A percentile compares a stretch with the other conserved stretches of the same genome.
These are phyloP conservation scores for Phialophora verrucosa DNA, from an alignment of 2,329 filamentous ascomycete genomes.

Conservation along the genomic window DNA sequence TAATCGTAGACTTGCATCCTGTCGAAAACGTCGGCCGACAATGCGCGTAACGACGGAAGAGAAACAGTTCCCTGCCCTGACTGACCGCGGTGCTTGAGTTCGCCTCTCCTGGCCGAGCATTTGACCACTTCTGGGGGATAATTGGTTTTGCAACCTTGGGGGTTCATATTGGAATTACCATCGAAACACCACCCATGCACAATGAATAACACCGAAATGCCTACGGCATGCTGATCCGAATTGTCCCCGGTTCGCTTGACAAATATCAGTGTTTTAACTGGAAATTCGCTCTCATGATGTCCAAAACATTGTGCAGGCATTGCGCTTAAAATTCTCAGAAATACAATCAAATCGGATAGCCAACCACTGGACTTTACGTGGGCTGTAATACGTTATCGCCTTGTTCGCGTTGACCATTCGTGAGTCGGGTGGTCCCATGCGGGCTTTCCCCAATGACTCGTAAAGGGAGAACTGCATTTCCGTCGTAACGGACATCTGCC, in stretches of 20 bases:
- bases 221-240: neutral
- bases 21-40: neutral
- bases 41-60: neutral
- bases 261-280: neutral
- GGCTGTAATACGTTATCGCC: neutral
- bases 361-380: neutral
- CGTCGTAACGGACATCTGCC: neutral
- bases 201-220: slow-evolving; percentile 1
- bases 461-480: neutral
- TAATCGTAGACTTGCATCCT: neutral
- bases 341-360: neutral
- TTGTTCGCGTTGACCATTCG: neutral
- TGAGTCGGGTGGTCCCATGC: neutral
- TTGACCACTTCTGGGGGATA: slow-evolving; percentile 3
- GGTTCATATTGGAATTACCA: neutral
- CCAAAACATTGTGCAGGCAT: neutral
- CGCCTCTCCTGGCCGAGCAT: neutral
- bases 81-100: neutral
- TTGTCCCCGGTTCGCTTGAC: neutral
- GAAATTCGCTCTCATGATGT: neutral
- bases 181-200: slow-evolving; percentile 6
- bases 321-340: neutral
- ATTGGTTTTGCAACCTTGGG: slow-evolving; percentile 11
- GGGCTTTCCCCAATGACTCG: neutral
- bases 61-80: neutral